Base-by-base conservation (phyloP, 2,329 filamentous ascomycete species). In the Neurospora sp. region DNA sequence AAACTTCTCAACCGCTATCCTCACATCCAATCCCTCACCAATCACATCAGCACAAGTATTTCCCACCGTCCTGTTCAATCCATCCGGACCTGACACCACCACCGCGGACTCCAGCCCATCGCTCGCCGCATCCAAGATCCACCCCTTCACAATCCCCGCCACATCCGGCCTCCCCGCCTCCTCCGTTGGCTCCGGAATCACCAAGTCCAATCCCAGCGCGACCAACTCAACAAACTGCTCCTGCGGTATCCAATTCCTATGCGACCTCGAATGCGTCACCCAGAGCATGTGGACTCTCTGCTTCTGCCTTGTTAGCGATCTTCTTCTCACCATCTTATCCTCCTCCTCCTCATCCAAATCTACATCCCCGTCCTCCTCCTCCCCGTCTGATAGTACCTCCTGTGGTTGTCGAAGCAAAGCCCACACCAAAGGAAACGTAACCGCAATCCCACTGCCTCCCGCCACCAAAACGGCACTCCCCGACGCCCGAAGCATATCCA, bases 1-100 rank as follows among this genome's bases (percentile, higher is more conserved):
- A 81, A 90, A 90, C 75, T 91, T 91, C 84, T 91, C 89, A 36
- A 90, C 84, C 38, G 82, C 80, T 67, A 90, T 80, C 69, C 82
- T 77, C 3, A 90, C 79, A 74, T 85, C 76, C 67, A 76, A 77
- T 0, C 88, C 88, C 8, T 79, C 73, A 68, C 79, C 77, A 10
- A 87, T 80, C 70, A 86, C 78, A 6, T 75, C 75, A 1, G 87
- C 84, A 76, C 85, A 88, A 2, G 80, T 79, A 77, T 90, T 91
- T 73, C 87, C 82, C n/a, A 88, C 86, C 68, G 81, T 80, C 39
- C 88, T 79, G 67, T 90, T 89, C 77, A 91, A 79, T 1, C 84
- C 83, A 75, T 91, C 87, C 2, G 89, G 89, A 0, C 89, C 89
- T 38, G 85, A 89, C 2, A 87, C 86, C 1, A 90, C 84, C 1